Percentiles rank a stretch among this genome's conserved stretches.
Evolutionary conservation across 371 early-diverging fungal genomes (phyloP).

Genomic region (Mortierella sp.): DNA sequence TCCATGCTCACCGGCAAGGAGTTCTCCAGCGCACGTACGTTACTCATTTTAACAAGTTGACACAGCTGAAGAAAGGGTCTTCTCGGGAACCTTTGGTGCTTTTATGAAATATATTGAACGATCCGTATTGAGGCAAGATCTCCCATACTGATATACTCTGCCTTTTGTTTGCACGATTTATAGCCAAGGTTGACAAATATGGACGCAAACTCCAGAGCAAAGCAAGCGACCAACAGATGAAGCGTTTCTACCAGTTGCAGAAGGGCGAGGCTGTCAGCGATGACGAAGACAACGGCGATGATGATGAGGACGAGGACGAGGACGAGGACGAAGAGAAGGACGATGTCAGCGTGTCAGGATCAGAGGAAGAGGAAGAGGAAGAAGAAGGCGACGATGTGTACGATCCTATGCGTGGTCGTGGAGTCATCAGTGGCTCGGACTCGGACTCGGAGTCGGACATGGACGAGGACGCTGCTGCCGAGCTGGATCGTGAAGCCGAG

Average conservation of each 20-base stretch:
- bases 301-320: conserved; percentile 63
- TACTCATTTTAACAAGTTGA: too few species aligned
- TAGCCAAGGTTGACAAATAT: conserved; percentile 90
- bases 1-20: conserved; percentile 84
- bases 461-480: conserved; percentile 61
- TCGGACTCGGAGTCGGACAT: conserved; percentile 66
- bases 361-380: conserved; percentile 37
- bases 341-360: conserved; percentile 28
- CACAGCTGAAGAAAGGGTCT: too few species aligned
- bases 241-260: conserved; percentile 71
- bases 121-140: background rate
- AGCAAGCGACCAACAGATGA: conserved; percentile 67
- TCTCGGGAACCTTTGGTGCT: too few species aligned
- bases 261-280: conserved; percentile 49
- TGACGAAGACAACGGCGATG: conserved; percentile 49
- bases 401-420: conserved; percentile 91
- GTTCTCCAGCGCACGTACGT: conserved; percentile 77
- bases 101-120: background rate
- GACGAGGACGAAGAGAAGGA: conserved; percentile 64
- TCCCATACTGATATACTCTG: background rate
- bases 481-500: conserved; percentile 62
- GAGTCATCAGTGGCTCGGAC: conserved; percentile 74
- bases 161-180: background rate
- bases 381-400: conserved; percentile 59
- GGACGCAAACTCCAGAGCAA: conserved; percentile 76